Evolutionary conservation across 2,329 filamentous ascomycete genomes (phyloP).

Genomic region (Fusarium sp.): DNA sequence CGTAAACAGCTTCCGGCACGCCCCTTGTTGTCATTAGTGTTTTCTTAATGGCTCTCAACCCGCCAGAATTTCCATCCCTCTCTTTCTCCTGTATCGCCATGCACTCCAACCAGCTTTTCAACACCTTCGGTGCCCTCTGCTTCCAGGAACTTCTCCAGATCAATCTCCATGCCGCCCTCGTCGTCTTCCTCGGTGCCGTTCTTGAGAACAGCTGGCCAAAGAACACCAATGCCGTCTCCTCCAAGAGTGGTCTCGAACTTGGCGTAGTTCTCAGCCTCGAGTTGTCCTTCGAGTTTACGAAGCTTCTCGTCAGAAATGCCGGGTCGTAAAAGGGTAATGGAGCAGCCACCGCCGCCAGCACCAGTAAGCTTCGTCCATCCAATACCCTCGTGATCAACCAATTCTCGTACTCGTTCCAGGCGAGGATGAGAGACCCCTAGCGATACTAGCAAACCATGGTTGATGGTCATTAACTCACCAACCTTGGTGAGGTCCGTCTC

Average conservation of each 20-base stretch:
- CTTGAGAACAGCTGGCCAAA: conserved; percentile 92
- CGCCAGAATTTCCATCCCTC: conserved; percentile 93
- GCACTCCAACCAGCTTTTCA: conserved; percentile 87
- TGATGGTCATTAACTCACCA: conserved; percentile 91
- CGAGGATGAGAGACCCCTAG: conserved; percentile 95
- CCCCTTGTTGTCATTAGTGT: conserved; percentile 10
- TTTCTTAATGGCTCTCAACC: conserved; percentile 63
- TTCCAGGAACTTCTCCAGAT: conserved; percentile 85
- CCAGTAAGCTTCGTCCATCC: conserved; percentile 99
- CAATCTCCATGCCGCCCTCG: conserved; percentile 91
- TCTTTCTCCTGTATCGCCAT: conserved; percentile 75
- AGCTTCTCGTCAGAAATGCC: conserved; percentile 71
- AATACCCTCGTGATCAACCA: conserved; percentile 89
- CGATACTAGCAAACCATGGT: conserved; percentile 92
- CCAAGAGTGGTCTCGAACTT: conserved; percentile 92
- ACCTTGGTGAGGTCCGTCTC: conserved; percentile 77
- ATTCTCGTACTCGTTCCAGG: conserved; percentile 89
- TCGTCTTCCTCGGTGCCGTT: conserved; percentile 85
- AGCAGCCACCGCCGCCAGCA: conserved; percentile 94
- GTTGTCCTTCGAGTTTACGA: conserved; percentile 73
- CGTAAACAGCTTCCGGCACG: conserved; percentile 11
- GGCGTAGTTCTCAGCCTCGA: conserved; percentile 81
- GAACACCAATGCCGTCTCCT: conserved; percentile 92
- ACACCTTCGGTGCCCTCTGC: conserved; percentile 89
- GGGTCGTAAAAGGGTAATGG: conserved; percentile 89